A percentile compares a stretch with the other conserved stretches of the same genome.
Evolutionary conservation across 208 protist species (phyloP).

Genomic region (Strigomonas oncopelti): DNA sequence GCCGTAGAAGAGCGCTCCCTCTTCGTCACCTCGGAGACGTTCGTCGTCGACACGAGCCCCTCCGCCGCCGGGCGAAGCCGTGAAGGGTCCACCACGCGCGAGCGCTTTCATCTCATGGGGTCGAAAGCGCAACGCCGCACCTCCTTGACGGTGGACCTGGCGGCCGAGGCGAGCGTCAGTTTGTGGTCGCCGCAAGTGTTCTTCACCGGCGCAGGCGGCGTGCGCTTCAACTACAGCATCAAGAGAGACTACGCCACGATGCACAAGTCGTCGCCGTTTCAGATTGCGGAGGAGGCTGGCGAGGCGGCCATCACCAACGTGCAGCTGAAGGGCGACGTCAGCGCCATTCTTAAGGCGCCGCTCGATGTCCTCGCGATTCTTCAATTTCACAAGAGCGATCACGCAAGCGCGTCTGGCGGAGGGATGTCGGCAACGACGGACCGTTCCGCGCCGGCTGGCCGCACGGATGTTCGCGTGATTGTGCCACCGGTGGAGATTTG

Average conservation of each 20-base stretch:
- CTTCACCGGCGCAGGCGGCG: neutral
- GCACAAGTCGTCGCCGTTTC: neutral
- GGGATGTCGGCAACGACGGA: no score
- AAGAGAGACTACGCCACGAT: neutral
- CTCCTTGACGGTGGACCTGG: neutral
- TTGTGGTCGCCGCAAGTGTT: neutral
- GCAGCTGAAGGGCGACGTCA: neutral
- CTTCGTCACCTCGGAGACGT: constrained; percentile 5
- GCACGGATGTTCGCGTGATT: neutral
- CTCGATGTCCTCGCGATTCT: neutral
- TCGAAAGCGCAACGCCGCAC: neutral
- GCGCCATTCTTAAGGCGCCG: neutral
- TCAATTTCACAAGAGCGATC: neutral
- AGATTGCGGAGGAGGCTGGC: neutral
- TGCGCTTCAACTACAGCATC: neutral
- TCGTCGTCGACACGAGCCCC: neutral
- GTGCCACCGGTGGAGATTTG: neutral
- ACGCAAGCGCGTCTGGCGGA: neutral
- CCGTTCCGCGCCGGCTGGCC: neutral
- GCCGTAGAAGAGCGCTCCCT: constrained; percentile 20
- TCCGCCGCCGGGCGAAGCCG: no score
- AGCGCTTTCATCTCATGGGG: neutral
- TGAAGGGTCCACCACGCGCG: neutral
- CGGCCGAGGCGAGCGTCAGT: neutral
- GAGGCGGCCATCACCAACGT: neutral